Evolutionary conservation across 805 yeast genomes (phyloP).

Genomic region (Yamadazyma akitaensis): DNA sequence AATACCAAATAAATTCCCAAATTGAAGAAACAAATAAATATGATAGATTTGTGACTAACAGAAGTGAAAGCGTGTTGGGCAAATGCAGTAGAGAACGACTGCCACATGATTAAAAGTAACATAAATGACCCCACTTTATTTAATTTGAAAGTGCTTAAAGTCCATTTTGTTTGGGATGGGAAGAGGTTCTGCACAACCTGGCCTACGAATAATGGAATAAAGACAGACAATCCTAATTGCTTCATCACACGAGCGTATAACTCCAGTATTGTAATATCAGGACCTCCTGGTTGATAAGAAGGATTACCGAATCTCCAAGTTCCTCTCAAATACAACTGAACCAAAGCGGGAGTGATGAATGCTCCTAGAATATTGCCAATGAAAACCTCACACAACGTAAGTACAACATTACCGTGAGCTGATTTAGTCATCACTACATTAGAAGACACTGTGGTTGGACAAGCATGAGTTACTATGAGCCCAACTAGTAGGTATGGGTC

Average conservation of each 20-base stretch:
- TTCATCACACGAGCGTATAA: conserved; percentile 79
- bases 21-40: conserved; percentile 80
- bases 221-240: conserved; percentile 80
- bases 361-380: conserved; percentile 85
- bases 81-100: conserved; percentile 84
- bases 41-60: conserved; percentile 64
- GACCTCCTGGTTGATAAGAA: conserved; percentile 44
- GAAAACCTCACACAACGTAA: conserved; percentile 81
- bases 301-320: conserved; percentile 82
- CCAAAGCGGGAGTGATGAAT: conserved; percentile 80
- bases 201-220: conserved; percentile 85
- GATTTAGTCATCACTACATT: conserved; percentile 88
- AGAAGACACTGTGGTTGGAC: conserved; percentile 90
- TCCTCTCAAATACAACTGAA: conserved; percentile 62
- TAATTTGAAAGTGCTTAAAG: conserved; percentile 53
- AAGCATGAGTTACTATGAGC: conserved; percentile 74
- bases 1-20: conserved; percentile 75
- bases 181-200: conserved; percentile 72
- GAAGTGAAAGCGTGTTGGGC: conserved; percentile 73
- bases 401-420: conserved; percentile 78
- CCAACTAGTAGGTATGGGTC: conserved; percentile 80
- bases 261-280: conserved; percentile 41
- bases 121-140: conserved; percentile 76
- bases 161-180: conserved; percentile 64
- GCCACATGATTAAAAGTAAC: conserved; percentile 73